Conservation (phyloP, 768 basidiomycete genomes). For the Serendipita indica region DNA sequence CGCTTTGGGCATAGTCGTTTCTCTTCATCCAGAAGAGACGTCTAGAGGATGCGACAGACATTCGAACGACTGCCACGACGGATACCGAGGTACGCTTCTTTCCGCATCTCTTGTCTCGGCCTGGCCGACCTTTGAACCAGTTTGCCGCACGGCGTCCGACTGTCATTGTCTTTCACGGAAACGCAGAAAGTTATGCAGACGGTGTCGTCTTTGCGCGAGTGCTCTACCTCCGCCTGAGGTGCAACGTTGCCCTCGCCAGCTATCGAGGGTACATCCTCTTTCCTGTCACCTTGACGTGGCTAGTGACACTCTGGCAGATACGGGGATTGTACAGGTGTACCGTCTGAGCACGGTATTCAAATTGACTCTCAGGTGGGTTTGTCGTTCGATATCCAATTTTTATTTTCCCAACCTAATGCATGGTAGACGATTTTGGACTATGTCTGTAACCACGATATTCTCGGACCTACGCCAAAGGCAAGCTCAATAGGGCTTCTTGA, state of each 20-base stretch:
- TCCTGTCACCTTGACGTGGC: neutral
- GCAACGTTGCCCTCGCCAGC: conserved; percentile 30
- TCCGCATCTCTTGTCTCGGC: neutral
- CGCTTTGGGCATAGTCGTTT: neutral
- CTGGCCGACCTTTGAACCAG: neutral
- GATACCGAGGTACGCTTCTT: neutral
- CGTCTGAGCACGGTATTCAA: conserved; percentile 22
- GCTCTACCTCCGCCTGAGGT: conserved; percentile 24
- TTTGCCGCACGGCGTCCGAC: conserved; percentile 21
- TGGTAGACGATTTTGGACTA: conserved; percentile 9
- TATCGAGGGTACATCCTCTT: conserved; percentile 24
- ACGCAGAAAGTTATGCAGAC: conserved; percentile 27
- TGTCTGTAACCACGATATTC: conserved; percentile 8
- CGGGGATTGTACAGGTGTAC: conserved; percentile 26
- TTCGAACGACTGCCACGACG: neutral
- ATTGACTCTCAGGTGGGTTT: conserved; percentile 5
- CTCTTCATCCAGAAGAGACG: conserved; percentile 14
- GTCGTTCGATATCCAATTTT: neutral
- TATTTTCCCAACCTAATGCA: neutral
- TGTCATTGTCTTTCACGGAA: conserved; percentile 29
- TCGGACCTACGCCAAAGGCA: conserved; percentile 8
- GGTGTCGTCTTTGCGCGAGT: conserved; percentile 27
- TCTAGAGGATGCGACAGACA: neutral
- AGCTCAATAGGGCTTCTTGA: neutral
- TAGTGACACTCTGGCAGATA: conserved; percentile 16